Conservation (phyloP, 176 grass and related monocot species). For the Urochloa ruziziensis region DNA sequence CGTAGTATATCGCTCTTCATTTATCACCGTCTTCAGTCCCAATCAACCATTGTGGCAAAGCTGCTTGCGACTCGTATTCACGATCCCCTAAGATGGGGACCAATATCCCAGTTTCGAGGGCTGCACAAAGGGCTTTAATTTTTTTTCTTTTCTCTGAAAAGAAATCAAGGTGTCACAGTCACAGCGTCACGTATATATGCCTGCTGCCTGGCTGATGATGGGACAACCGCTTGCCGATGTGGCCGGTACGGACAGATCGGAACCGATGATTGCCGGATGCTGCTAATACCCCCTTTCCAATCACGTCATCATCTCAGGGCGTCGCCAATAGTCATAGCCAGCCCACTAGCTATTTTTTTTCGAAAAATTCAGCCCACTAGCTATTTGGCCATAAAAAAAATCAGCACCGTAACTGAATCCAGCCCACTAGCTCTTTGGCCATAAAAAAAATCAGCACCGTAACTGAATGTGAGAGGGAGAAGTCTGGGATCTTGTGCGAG, state of each 20-base stretch:
- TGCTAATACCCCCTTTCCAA: not conserved
- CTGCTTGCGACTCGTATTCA: too few relatives aligned
- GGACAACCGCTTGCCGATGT: not conserved
- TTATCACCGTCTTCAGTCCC: not conserved
- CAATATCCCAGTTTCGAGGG: constrained; percentile 26
- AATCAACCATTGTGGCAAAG: not conserved
- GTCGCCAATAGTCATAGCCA: too few relatives aligned
- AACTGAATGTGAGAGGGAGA: too few relatives aligned
- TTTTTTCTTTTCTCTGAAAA: not conserved
- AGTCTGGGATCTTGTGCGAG: too few relatives aligned
- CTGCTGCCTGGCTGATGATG: constrained; percentile 28
- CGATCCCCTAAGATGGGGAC: constrained; percentile 12
- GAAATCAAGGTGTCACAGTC: constrained; percentile 21
- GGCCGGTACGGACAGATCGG: not conserved
- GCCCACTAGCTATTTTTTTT: too few relatives aligned
- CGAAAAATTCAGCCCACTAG: too few relatives aligned
- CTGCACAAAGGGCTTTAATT: constrained; percentile 8
- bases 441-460: too few relatives aligned
- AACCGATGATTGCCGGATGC: not conserved
- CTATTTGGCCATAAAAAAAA: too few relatives aligned
- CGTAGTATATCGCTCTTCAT: not conserved
- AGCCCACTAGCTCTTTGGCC: too few relatives aligned
- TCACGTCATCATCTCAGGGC: too few relatives aligned
- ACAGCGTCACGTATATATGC: not conserved
- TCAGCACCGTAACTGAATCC: too few relatives aligned